Base-by-base conservation (phyloP, 768 basidiomycete genomes). In the Lactifluus subvellereus region DNA sequence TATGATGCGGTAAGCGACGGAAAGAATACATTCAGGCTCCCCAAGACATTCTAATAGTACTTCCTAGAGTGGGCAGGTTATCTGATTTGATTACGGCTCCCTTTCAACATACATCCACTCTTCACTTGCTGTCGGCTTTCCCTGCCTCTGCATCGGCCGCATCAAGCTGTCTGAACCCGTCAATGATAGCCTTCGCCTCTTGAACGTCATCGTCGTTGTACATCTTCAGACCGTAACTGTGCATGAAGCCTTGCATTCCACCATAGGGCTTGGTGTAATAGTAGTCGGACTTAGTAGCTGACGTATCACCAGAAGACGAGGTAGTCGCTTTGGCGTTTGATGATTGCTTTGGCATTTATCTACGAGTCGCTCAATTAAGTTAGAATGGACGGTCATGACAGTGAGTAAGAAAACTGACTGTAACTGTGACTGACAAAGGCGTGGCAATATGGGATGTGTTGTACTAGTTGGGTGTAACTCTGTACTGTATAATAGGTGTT, bases 191-290 rank as follows among this genome's bases (percentile, higher is more conserved):
- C 35, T 67, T 66, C 1, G 48, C 71, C 58, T 71, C 66, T 33
- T 62, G 51, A 16, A 62, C 40, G 49, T 67, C 68, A 61, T 54
- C 66, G 4, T 35, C 6, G 42, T 68, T 50, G 27, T 13, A 67
- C 16, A 67, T 43, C 59, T 71, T 71, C 61, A 71, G 40, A 3
- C 68, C 68, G 38, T 67, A 64, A 30, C 60, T 66, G 14, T 32
- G 18, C 68, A 68, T 68, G 52, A 71, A 69, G 48, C 59, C 60
- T 11, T 63, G 22, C 58, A 53, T 68, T n/a, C 61, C 60, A 14
- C 69, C 70, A 40, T 45, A 66, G 43, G 37, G 11, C 47, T 64
- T 59, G 30, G 54, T 16, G 6, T 42, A 50, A n/a, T 6, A 35
- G 30, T 63, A 62, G 13, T 62, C 48, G 8, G 61, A 38, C 35